Base-by-base conservation (phyloP, 345 rosid genomes). In the Euphorbia pulcherrima region DNA sequence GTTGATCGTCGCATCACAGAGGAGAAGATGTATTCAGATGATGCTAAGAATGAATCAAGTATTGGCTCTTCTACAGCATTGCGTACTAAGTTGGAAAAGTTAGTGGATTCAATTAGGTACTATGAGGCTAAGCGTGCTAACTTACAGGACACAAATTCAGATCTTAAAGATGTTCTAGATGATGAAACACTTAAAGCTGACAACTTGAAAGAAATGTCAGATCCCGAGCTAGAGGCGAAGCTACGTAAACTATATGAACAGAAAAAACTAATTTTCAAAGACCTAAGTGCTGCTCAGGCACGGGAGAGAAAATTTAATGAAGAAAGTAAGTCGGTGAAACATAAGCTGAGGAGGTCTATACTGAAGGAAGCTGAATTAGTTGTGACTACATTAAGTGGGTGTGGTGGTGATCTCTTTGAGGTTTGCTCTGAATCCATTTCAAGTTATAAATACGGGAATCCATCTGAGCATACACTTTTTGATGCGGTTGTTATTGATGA, bases 401-500 rank as follows among this genome's bases (percentile, higher is more conserved):
- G 87, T 78, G 99, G 99, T 78, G 99, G 99, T 74, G 99, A 93
- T 81, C 88, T 93, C 46, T 89, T 85, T 75, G 87, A 82, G 61
- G 97, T 93, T 50, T 93, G 99, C 80, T 83, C 95, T 62, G 99
- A 90, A 72, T 84, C 94, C 67, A 82, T 83, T 73, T 81, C 90
- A 61, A 79, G 82, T 74, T 76, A 72, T 77, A 90, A 86, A 77
- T 89, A 84, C 75, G 85, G 90, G 69, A 83, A 62, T 73, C 88
- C 91, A 64, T 86, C 92, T 29, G 99, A 93, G 69, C 77, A 84
- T 65, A 80, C 88, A 58, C 84, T 93, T 52, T 93, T 93, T 78
- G 97, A 93, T 82, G 97, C 92, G 12, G 91, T 90, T 69, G 84
- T 93, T 57, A 85, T 93, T 78, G 99, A 93, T 78, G 99, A 93